Percentiles rank a stretch among this genome's conserved stretches.
These are phyloP conservation scores for Fusarium xyrophilum DNA, from an alignment of 2,329 filamentous ascomycete species.

Conservation along the genomic window DNA sequence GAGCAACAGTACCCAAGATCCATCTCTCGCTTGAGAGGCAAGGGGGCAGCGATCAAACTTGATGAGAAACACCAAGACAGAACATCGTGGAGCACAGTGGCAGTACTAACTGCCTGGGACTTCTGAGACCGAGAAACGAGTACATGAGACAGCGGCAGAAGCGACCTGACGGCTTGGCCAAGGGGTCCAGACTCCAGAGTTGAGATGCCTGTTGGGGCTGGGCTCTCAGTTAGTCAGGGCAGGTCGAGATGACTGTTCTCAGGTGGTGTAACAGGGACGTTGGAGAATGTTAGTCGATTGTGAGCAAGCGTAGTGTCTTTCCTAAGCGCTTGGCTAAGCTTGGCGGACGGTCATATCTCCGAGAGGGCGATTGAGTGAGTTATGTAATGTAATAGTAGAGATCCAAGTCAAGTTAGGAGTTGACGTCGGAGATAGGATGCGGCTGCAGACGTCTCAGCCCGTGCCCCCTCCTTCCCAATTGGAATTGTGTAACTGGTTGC, in stretches of 20 bases:
- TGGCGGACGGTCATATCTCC: constrained; percentile 18
- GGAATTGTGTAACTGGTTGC: neutral
- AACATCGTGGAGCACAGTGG: constrained; percentile 21
- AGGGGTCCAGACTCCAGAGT: constrained; percentile 9
- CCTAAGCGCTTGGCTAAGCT: constrained; percentile 33
- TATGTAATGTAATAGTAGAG: constrained; percentile 1
- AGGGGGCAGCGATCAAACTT: constrained; percentile 35
- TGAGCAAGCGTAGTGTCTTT: neutral
- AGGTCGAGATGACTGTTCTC: constrained; percentile 17
- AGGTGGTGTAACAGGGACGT: constrained; percentile 27
- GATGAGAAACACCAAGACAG: constrained; percentile 30
- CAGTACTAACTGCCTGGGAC: constrained; percentile 22
- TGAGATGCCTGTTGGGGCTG: constrained; percentile 3
- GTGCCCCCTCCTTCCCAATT: constrained; percentile 23
- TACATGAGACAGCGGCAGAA: constrained; percentile 34
- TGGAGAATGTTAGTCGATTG: constrained; percentile 25
- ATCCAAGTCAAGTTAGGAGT: constrained; percentile 7
- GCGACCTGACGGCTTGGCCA: neutral
- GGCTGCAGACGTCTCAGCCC: constrained; percentile 35
- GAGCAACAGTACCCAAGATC: constrained; percentile 5
- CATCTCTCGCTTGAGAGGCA: neutral
- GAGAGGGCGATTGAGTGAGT: neutral
- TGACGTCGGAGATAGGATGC: constrained; percentile 20
- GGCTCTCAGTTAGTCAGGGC: neutral
- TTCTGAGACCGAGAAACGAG: constrained; percentile 26